A percentile compares a stretch with the other conserved stretches of the same genome.
Evolutionary conservation across 2,329 filamentous ascomycete genomes (phyloP).

Genomic region (Sporothrix mexicana): DNA sequence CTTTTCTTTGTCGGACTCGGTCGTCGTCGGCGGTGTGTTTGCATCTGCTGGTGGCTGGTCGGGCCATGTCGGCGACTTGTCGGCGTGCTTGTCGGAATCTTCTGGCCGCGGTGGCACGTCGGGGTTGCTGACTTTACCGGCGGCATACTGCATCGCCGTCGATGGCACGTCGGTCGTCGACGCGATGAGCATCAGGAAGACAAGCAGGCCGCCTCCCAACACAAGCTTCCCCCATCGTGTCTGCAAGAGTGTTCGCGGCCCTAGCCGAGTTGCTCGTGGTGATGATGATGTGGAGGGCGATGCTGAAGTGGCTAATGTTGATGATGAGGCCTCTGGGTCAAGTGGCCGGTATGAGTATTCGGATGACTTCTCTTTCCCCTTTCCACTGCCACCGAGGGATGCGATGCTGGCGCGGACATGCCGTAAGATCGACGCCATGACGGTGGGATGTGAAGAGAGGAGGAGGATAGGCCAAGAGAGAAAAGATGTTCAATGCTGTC

Average conservation of each 20-base stretch:
- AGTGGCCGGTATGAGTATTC: slow-evolving; percentile 17
- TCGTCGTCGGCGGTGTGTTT: background rate
- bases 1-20: background rate
- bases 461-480: background rate
- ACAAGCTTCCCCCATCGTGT: slow-evolving; percentile 28
- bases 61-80: slow-evolving; percentile 12
- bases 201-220: slow-evolving; percentile 8
- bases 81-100: background rate
- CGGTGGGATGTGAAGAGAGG: background rate
- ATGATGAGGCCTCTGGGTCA: slow-evolving; percentile 3
- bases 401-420: slow-evolving; percentile 19
- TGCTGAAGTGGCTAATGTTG: background rate
- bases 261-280: background rate
- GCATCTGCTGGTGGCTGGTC: background rate
- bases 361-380: background rate
- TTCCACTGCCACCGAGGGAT: slow-evolving; percentile 18
- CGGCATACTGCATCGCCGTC: background rate
- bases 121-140: background rate
- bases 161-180: background rate
- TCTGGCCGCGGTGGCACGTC: slow-evolving; percentile 4
- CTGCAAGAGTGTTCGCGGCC: slow-evolving; percentile 18
- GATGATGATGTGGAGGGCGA: background rate
- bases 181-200: background rate
- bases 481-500: background rate
- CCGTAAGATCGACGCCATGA: slow-evolving; percentile 4